Percentiles rank a stretch among this genome's conserved stretches.
phyloP scores from a whole-genome alignment of 108 stramenopile species.

The Aureococcus anophagefferens region DNA sequence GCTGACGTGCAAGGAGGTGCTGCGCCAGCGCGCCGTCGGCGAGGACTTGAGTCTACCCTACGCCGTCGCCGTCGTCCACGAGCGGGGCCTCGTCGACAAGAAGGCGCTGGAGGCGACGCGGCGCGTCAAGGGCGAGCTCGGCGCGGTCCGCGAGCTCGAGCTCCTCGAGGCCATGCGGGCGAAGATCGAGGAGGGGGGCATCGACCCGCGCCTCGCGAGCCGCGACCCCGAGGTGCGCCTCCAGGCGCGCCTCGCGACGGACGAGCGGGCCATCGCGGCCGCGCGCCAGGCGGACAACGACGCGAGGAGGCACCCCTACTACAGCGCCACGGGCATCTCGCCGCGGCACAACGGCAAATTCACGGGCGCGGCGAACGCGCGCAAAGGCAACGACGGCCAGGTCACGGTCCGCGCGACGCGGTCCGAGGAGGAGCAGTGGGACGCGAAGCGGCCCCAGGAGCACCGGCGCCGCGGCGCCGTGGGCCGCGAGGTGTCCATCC shows the following conservation, averaged over 20 bases:
- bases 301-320: not conserved
- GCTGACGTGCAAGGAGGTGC: not conserved
- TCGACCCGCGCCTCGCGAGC: not conserved
- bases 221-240: not conserved
- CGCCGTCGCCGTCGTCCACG: too few species aligned
- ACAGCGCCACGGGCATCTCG: not conserved
- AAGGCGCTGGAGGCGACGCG: too few species aligned
- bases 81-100: too few species aligned
- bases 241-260: not conserved
- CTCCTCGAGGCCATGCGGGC: not conserved
- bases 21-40: not conserved
- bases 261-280: not conserved
- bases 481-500: too few species aligned
- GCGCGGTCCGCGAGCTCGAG: not conserved
- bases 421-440: too few species aligned
- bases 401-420: too few species aligned
- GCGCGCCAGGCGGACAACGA: not conserved
- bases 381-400: not conserved
- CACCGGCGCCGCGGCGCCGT: too few species aligned
- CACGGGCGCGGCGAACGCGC: too few species aligned
- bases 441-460: too few species aligned
- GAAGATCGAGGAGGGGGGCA: not conserved
- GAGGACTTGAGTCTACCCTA: not conserved
- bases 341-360: not conserved
- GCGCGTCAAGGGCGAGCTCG: too few species aligned